Conservation (phyloP, 148 eudicot genomes). For the Polygonum aviculare region DNA sequence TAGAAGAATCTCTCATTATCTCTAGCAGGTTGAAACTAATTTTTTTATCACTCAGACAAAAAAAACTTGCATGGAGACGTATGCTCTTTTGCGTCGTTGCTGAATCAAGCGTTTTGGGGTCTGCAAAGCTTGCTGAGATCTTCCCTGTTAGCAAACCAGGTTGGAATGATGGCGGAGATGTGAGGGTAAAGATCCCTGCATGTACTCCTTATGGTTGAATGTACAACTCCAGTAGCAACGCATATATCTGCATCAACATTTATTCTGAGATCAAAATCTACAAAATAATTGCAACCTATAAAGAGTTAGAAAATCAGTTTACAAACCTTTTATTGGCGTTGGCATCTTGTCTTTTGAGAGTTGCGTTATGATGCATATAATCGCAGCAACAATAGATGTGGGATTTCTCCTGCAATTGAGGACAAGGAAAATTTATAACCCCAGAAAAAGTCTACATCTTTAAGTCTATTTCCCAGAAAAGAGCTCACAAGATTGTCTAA, state of each 20-base stretch:
- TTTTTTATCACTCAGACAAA: background rate
- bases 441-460: too few relatives aligned
- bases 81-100: background rate
- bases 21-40: background rate
- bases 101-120: conserved; percentile 19
- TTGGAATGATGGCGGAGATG: conserved; percentile 60
- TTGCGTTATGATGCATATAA: conserved; percentile 75
- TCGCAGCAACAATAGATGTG: conserved; percentile 89
- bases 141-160: conserved; percentile 78
- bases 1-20: background rate
- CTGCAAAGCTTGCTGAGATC: conserved; percentile 66
- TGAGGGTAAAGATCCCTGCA: conserved; percentile 84
- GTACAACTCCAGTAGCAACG: conserved; percentile 85
- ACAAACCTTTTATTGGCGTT: conserved; percentile 58
- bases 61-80: background rate
- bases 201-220: conserved; percentile 81
- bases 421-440: background rate
- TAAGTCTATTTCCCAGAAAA: too few relatives aligned
- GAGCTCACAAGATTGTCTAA: too few relatives aligned
- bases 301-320: background rate
- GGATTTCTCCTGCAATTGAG: conserved; percentile 64
- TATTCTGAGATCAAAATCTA: background rate
- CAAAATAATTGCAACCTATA: background rate
- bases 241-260: conserved; percentile 52
- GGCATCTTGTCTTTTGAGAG: conserved; percentile 88